Evolutionary conservation across 352 stramenopile species (phyloP).

Genomic region (Halophytophthora batemanensis): DNA sequence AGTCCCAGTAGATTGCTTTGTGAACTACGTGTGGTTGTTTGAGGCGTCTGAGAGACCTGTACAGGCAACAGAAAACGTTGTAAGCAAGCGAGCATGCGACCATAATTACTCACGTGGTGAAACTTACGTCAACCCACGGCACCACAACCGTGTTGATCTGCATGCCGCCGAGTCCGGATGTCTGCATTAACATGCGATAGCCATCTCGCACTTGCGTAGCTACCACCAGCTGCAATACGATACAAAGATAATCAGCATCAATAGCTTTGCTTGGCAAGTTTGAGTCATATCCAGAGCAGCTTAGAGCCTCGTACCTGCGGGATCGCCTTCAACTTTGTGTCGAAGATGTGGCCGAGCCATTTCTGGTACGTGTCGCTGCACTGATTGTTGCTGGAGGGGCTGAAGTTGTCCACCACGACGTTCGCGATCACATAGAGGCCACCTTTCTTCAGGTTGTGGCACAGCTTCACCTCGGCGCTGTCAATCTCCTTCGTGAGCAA

Average conservation of each 20-base stretch:
- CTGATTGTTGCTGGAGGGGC: slow-evolving; percentile 17
- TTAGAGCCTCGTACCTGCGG: slow-evolving; percentile 20
- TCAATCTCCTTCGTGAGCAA: slow-evolving; percentile 48
- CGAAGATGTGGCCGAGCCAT: slow-evolving; percentile 48
- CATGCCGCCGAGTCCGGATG: slow-evolving; percentile 67
- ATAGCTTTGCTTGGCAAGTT: not conserved
- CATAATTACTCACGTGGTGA: not conserved
- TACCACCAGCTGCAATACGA: slow-evolving; percentile 40
- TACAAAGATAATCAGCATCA: not conserved
- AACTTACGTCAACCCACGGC: slow-evolving; percentile 37
- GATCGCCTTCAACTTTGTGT: slow-evolving; percentile 52
- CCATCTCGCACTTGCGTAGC: slow-evolving; percentile 38
- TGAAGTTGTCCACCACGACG: slow-evolving; percentile 46
- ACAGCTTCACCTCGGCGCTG: slow-evolving; percentile 44
- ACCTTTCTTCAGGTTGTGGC: slow-evolving; percentile 79
- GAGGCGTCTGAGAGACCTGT: slow-evolving; percentile 1
- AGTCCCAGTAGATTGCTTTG: slow-evolving; percentile 7
- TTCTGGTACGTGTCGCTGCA: slow-evolving; percentile 37
- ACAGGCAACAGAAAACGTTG: not conserved
- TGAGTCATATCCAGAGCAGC: no score
- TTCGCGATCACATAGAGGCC: slow-evolving; percentile 72
- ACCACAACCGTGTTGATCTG: slow-evolving; percentile 74
- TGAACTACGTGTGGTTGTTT: not conserved
- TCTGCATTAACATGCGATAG: slow-evolving; percentile 68
- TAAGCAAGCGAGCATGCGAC: slow-evolving; percentile 3